phyloP scores from a whole-genome alignment of 768 basidiomycete species.

The Tremella fuciformis region DNA sequence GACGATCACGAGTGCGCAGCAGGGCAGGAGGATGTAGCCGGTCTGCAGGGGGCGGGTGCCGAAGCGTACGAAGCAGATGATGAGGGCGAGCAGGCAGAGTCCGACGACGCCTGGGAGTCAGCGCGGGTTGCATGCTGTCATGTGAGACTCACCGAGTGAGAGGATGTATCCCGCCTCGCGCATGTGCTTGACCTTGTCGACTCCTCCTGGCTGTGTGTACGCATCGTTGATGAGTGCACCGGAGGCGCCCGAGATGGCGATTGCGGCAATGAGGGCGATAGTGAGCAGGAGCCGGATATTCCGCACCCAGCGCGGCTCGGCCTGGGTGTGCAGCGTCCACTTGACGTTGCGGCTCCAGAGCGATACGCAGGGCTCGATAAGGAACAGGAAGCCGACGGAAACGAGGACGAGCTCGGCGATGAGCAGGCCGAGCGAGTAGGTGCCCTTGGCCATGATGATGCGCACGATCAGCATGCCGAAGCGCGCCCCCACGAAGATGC shows the following conservation, averaged over 20 bases:
- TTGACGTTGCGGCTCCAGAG: slow-evolving; percentile 19
- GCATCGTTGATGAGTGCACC: slow-evolving; percentile 10
- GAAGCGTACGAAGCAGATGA: slow-evolving; percentile 9
- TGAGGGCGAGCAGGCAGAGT: slow-evolving; percentile 4
- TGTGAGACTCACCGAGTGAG: slow-evolving; percentile 15
- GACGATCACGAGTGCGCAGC: slow-evolving; percentile 10
- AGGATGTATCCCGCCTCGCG: slow-evolving; percentile 12
- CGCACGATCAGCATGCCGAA: slow-evolving; percentile 17
- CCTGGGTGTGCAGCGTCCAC: background rate
- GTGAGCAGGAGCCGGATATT: slow-evolving; percentile 5
- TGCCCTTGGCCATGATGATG: slow-evolving; percentile 14
- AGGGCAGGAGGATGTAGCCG: slow-evolving; percentile 10
- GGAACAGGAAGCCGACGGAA: slow-evolving; percentile 25
- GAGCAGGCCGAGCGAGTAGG: slow-evolving; percentile 14
- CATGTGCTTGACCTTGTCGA: slow-evolving; percentile 15
- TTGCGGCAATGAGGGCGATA: slow-evolving; percentile 14
- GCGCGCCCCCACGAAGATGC: slow-evolving; percentile 16
- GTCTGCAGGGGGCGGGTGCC: slow-evolving; percentile 3
- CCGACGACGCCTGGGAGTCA: slow-evolving; percentile 12
- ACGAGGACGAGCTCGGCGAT: slow-evolving; percentile 30
- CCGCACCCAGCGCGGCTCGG: background rate
- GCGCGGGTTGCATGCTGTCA: background rate
- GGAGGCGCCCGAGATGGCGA: slow-evolving; percentile 11
- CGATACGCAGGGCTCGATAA: slow-evolving; percentile 21
- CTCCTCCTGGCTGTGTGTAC: background rate